Conservation (phyloP, 1,139 yeast species). For the Zygosaccharomyces pseudobailii region DNA sequence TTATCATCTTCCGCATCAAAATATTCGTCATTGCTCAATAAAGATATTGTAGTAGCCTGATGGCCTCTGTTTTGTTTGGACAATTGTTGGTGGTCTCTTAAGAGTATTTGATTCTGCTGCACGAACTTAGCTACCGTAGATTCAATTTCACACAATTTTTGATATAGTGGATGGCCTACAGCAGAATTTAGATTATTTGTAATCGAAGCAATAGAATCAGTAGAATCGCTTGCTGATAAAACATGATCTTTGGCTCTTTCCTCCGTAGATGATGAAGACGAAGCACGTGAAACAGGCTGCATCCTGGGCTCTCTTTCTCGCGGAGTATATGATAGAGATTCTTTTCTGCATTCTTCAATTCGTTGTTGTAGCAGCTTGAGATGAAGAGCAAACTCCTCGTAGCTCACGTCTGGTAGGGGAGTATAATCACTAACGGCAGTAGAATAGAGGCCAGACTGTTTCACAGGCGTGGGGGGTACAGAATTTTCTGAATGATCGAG, state of each 20-base stretch:
- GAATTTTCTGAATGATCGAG: neutral
- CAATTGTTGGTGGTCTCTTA: slow-evolving; percentile 16
- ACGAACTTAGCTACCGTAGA: slow-evolving; percentile 20
- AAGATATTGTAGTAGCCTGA: slow-evolving; percentile 18
- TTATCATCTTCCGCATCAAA: slow-evolving; percentile 34
- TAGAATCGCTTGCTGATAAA: slow-evolving; percentile 11
- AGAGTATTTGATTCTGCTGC: slow-evolving; percentile 19
- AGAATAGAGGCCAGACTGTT: neutral
- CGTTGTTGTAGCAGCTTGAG: slow-evolving; percentile 22
- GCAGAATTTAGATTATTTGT: slow-evolving; percentile 1
- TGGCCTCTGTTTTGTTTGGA: slow-evolving; percentile 12
- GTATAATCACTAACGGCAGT: slow-evolving; percentile 1
- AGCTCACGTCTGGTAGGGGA: slow-evolving; percentile 20
- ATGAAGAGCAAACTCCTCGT: slow-evolving; percentile 17
- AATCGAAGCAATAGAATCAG: slow-evolving; percentile 15
- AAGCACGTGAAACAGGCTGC: slow-evolving; percentile 7
- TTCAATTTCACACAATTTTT: slow-evolving; percentile 25
- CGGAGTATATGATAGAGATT: slow-evolving; percentile 18
- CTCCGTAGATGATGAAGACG: slow-evolving; percentile 14
- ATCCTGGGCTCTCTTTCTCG: neutral
- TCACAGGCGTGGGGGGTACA: neutral
- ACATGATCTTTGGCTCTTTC: slow-evolving; percentile 1
- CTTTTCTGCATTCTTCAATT: slow-evolving; percentile 24
- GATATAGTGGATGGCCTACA: slow-evolving; percentile 22
- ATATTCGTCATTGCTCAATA: slow-evolving; percentile 29